These are phyloP conservation scores for Macrotyloma uniflorum DNA, from an alignment of 306 rosid genomes.

Conservation along the genomic window DNA sequence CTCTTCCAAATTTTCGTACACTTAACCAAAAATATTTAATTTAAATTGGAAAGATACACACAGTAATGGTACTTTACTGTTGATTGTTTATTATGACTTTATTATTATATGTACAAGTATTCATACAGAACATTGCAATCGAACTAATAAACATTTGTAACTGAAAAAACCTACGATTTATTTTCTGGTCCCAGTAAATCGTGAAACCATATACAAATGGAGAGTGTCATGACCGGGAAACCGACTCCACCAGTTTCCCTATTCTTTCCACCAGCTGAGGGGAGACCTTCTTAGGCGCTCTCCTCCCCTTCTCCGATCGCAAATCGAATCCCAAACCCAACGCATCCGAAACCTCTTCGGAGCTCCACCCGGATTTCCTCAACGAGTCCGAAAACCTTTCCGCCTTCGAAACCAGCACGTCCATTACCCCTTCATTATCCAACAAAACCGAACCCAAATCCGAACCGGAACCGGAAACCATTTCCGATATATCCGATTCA, in stretches of 20 bases:
- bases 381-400: conserved; percentile 76
- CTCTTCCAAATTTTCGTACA: too few species aligned
- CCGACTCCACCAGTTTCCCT: conserved; percentile 75
- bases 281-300: conserved; percentile 72
- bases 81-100: background rate
- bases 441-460: conserved; percentile 57
- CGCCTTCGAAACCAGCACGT: conserved; percentile 71
- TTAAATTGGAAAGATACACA: background rate
- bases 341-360: conserved; percentile 87
- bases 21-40: background rate
- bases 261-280: conserved; percentile 66
- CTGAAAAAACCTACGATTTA: conserved; percentile 23
- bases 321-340: conserved; percentile 79
- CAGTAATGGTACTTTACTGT: background rate
- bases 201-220: background rate
- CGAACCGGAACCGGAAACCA: conserved; percentile 61
- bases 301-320: conserved; percentile 66
- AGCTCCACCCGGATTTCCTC: conserved; percentile 93
- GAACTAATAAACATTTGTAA: background rate
- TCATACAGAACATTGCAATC: background rate
- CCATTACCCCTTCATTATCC: conserved; percentile 73
- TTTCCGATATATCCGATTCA: conserved; percentile 80
- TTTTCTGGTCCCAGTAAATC: conserved; percentile 13
- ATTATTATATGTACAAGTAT: background rate
- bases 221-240: conserved; percentile 56